Conservation (phyloP, 139 green algal genomes). For the Desmodesmus armatus region DNA sequence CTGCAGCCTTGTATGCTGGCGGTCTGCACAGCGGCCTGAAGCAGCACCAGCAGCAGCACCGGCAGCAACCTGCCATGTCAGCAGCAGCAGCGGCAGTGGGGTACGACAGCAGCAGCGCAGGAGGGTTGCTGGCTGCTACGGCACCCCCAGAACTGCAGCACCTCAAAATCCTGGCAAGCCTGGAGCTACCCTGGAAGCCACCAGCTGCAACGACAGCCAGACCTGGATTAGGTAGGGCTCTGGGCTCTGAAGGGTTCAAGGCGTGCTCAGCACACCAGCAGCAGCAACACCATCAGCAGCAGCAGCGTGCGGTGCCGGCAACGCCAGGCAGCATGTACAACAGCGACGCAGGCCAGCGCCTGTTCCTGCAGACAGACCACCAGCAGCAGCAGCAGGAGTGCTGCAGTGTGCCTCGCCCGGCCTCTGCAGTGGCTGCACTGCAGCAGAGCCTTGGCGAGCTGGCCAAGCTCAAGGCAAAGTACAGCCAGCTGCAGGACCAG, state of each 20-base stretch:
- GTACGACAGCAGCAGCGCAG: neutral
- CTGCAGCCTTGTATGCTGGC: no score
- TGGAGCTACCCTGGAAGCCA: neutral
- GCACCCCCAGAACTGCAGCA: neutral
- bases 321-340: neutral
- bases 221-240: neutral
- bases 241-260: neutral
- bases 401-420: neutral
- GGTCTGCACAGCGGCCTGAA: neutral
- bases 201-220: neutral
- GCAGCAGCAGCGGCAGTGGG: neutral
- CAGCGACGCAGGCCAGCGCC: neutral
- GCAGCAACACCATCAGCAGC: neutral
- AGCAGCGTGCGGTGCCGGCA: neutral
- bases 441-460: constrained; percentile 27
- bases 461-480: neutral
- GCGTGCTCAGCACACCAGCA: neutral
- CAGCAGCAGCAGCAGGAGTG: neutral
- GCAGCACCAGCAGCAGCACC: constrained; percentile 7
- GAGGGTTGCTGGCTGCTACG: neutral
- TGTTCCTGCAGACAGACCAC: neutral
- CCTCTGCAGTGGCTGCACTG: constrained; percentile 32
- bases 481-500: neutral
- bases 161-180: neutral
- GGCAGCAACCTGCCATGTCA: neutral